Conservation (phyloP, 805 yeast species). For the Brettanomyces anomalus region DNA sequence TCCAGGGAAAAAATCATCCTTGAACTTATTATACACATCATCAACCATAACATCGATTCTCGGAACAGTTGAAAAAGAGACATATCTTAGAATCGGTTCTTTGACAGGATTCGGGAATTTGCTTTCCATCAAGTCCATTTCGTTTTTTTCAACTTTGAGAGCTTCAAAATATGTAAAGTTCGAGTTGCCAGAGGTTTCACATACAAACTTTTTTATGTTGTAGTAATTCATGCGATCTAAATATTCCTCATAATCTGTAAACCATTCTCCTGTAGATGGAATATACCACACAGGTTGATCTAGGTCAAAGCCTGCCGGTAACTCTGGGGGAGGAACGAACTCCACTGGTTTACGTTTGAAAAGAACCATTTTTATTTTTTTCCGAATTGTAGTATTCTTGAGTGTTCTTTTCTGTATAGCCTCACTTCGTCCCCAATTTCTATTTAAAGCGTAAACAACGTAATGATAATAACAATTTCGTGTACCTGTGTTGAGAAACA, state of each 20-base stretch:
- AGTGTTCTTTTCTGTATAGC: too few relatives aligned
- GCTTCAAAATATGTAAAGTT: conserved; percentile 91
- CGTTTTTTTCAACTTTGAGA: conserved; percentile 59
- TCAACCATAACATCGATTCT: conserved; percentile 85
- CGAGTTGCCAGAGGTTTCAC: conserved; percentile 93
- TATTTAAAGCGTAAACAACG: too few relatives aligned
- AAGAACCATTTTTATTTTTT: conserved; percentile 38
- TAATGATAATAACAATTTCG: too few relatives aligned
- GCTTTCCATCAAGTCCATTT: conserved; percentile 57
- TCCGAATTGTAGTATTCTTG: too few relatives aligned
- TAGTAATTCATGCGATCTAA: conserved; percentile 65
- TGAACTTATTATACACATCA: conserved; percentile 68
- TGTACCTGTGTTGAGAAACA: too few relatives aligned
- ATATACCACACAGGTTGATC: conserved; percentile 70
- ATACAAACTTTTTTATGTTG: conserved; percentile 70
- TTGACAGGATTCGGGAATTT: conserved; percentile 86
- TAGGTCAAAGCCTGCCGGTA: conserved; percentile 46
- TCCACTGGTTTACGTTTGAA: conserved; percentile 67
- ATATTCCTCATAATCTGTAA: conserved; percentile 65
- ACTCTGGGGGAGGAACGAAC: conserved; percentile 44
- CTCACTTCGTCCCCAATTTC: too few relatives aligned
- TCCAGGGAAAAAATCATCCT: conserved; percentile 84
- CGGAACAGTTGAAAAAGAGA: conserved; percentile 75
- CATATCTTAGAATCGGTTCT: conserved; percentile 80
- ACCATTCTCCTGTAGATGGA: conserved; percentile 86